These are phyloP conservation scores for Hansenula lynferdii DNA, from an alignment of 1,139 yeast genomes.

Conservation along the genomic window DNA sequence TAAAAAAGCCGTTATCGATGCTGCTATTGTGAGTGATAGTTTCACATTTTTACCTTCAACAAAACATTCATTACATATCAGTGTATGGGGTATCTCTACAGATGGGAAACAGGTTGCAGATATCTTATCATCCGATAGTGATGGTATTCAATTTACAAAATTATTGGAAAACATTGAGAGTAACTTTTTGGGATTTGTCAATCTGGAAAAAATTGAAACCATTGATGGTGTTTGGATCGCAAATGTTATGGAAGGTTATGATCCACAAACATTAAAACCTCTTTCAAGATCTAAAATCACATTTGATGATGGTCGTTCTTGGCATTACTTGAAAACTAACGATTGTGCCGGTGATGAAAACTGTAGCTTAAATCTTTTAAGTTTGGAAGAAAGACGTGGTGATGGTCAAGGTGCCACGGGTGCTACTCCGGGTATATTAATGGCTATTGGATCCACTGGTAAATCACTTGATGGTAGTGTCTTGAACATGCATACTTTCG, in stretches of 20 bases:
- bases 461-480: constrained; percentile 25
- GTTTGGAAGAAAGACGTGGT: constrained; percentile 47
- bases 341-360: constrained; percentile 37
- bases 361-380: constrained; percentile 55
- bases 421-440: constrained; percentile 68
- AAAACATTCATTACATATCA: constrained; percentile 49
- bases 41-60: constrained; percentile 53
- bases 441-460: constrained; percentile 57
- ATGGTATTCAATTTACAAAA: constrained; percentile 52
- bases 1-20: constrained; percentile 45
- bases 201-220: constrained; percentile 48
- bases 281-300: constrained; percentile 40
- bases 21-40: constrained; percentile 38
- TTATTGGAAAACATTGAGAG: constrained; percentile 40
- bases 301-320: constrained; percentile 60
- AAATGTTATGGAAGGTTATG: constrained; percentile 32
- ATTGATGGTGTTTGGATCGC: constrained; percentile 71
- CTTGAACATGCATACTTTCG: constrained; percentile 41
- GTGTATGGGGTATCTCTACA: constrained; percentile 33
- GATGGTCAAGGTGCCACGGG: constrained; percentile 53
- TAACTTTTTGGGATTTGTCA: constrained; percentile 33
- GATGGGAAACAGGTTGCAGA: constrained; percentile 27
- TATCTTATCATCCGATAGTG: constrained; percentile 56
- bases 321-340: constrained; percentile 50
- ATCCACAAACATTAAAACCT: constrained; percentile 15